Percentiles rank a stretch among this genome's conserved stretches.
Conservation (phyloP, 768 basidiomycete genomes). For the Neoboletus brunneissimus region DNA sequence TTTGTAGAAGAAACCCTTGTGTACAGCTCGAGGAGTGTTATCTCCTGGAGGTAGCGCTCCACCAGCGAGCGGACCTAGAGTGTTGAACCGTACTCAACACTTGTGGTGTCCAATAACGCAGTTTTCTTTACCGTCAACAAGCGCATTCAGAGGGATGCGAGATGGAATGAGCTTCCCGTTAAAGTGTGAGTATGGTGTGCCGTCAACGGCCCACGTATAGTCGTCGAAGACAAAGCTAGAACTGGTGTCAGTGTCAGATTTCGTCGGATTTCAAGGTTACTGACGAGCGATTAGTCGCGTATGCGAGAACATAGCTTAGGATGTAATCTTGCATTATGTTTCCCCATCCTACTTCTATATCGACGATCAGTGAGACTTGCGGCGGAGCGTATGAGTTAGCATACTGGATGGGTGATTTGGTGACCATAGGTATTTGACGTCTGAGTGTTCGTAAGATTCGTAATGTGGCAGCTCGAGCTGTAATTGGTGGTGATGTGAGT, state of each 20-base stretch:
- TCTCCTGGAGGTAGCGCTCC: background rate
- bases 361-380: background rate
- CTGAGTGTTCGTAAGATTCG: background rate
- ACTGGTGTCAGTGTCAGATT: background rate
- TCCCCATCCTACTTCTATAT: background rate
- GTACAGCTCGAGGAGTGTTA: background rate
- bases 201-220: background rate
- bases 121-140: background rate
- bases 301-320: background rate
- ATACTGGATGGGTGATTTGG: constrained; percentile 1
- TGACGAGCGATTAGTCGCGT: constrained; percentile 1
- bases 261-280: background rate
- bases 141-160: background rate
- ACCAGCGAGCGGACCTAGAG: background rate
- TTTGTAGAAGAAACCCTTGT: background rate
- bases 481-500: background rate
- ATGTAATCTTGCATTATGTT: constrained; percentile 1
- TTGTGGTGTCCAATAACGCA: background rate
- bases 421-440: background rate
- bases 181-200: background rate
- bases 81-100: background rate
- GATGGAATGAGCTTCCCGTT: background rate
- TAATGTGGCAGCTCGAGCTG: background rate
- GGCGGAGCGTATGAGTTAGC: background rate
- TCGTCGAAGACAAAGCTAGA: background rate